Conservation (phyloP, 495 filamentous ascomycete species). For the Penicillium antarcticum region DNA sequence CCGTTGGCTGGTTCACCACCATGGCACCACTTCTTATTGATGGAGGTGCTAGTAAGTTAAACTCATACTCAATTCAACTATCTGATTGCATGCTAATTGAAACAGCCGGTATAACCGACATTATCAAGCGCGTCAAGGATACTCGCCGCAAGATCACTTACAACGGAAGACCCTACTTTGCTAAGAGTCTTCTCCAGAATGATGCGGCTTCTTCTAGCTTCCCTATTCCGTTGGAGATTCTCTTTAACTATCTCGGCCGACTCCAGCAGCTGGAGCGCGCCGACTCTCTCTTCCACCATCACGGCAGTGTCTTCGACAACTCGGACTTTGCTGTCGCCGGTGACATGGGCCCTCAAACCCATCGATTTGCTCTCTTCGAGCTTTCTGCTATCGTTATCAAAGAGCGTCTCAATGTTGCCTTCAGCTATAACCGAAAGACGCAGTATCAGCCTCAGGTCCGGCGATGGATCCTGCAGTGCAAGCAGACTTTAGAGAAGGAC, state of each 20-base stretch:
- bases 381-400: conserved; percentile 57
- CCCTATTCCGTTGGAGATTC: conserved; percentile 60
- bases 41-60: conserved; percentile 28
- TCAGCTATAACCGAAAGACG: conserved; percentile 60
- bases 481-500: conserved; percentile 53
- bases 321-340: conserved; percentile 40
- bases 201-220: conserved; percentile 34
- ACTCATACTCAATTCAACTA: not conserved
- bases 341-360: conserved; percentile 43
- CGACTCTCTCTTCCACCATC: conserved; percentile 57
- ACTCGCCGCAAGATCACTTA: conserved; percentile 34
- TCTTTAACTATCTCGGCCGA: conserved; percentile 66
- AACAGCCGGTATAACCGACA: conserved; percentile 27
- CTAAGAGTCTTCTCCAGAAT: conserved; percentile 47
- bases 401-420: conserved; percentile 56
- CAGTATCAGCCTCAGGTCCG: conserved; percentile 53
- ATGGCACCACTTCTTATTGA: conserved; percentile 45
- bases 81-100: not conserved
- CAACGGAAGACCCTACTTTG: conserved; percentile 47
- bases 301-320: conserved; percentile 47
- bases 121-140: conserved; percentile 47
- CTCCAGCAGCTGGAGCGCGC: conserved; percentile 57
- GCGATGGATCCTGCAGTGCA: conserved; percentile 59
- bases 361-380: conserved; percentile 63
- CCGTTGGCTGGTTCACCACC: conserved; percentile 62